Conservation (phyloP, 2,329 filamentous ascomycete species). For the Colletotrichum spinosum region DNA sequence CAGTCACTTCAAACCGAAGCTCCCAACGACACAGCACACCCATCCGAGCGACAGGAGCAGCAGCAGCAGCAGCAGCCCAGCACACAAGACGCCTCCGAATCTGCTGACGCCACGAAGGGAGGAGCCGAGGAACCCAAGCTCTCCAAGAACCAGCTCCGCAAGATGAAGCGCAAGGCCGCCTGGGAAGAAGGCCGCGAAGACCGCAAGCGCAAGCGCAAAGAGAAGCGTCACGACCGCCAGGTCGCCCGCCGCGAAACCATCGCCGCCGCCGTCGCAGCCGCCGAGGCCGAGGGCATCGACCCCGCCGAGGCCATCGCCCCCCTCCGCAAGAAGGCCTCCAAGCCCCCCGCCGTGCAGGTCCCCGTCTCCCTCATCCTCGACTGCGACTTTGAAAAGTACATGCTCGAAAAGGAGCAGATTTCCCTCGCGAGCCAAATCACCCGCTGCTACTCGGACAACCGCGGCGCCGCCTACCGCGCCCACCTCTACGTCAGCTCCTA, state of each 20-base stretch:
- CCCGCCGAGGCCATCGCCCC: constrained; percentile 45
- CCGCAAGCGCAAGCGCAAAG: constrained; percentile 65
- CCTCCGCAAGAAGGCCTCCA: constrained; percentile 46
- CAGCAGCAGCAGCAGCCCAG: constrained; percentile 6
- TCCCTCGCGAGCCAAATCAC: constrained; percentile 88
- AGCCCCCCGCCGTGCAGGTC: constrained; percentile 61
- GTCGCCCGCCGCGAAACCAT: constrained; percentile 62
- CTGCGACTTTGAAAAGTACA: constrained; percentile 91
- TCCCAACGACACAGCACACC: neutral
- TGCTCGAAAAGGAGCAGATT: constrained; percentile 87
- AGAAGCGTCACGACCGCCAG: constrained; percentile 62
- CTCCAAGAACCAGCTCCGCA: constrained; percentile 91
- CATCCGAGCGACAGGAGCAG: neutral
- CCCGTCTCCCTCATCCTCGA: constrained; percentile 88
- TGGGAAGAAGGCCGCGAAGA: constrained; percentile 80
- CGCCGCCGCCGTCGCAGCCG: constrained; percentile 60
- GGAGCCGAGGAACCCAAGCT: constrained; percentile 50
- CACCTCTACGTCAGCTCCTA: constrained; percentile 85
- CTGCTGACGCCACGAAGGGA: constrained; percentile 6
- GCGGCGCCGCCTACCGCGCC: constrained; percentile 72
- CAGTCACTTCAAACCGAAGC: constrained; percentile 16
- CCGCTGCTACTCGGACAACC: constrained; percentile 90
- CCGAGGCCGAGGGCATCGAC: constrained; percentile 55
- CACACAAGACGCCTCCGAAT: constrained; percentile 1
- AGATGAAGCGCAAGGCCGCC: constrained; percentile 75